A percentile compares a stretch with the other conserved stretches of the same genome.
Conservation (phyloP, 169 alveolate species). For the Perkinsus marinus region DNA sequence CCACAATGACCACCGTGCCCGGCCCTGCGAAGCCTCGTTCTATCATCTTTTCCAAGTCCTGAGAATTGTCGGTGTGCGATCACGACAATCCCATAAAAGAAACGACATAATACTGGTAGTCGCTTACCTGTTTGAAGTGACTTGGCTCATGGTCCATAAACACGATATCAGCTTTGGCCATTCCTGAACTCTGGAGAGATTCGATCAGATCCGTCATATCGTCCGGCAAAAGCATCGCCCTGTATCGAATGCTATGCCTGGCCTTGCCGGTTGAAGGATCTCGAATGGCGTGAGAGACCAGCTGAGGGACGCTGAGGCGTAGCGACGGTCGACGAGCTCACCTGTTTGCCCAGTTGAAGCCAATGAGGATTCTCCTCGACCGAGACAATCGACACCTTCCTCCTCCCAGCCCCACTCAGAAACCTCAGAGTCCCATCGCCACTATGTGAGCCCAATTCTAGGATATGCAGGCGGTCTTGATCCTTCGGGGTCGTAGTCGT, state of each 20-base stretch:
- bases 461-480: neutral
- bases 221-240: neutral
- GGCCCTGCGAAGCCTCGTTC: neutral
- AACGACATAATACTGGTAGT: neutral
- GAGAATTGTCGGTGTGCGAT: neutral
- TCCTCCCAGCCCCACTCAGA: neutral
- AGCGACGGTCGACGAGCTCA: neutral
- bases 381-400: neutral
- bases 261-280: neutral
- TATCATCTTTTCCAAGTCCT: neutral
- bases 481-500: neutral
- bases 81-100: neutral
- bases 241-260: neutral
- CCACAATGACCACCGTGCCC: neutral
- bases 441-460: neutral
- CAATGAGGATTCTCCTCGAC: neutral
- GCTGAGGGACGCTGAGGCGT: neutral
- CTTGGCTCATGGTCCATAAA: neutral
- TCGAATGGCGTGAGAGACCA: neutral
- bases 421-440: neutral
- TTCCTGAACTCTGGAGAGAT: neutral
- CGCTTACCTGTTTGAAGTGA: neutral
- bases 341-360: neutral
- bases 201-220: neutral
- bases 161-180: neutral